phyloP scores from a whole-genome alignment of 2,329 filamentous ascomycete genomes.

The Aspergillus ibericus region DNA sequence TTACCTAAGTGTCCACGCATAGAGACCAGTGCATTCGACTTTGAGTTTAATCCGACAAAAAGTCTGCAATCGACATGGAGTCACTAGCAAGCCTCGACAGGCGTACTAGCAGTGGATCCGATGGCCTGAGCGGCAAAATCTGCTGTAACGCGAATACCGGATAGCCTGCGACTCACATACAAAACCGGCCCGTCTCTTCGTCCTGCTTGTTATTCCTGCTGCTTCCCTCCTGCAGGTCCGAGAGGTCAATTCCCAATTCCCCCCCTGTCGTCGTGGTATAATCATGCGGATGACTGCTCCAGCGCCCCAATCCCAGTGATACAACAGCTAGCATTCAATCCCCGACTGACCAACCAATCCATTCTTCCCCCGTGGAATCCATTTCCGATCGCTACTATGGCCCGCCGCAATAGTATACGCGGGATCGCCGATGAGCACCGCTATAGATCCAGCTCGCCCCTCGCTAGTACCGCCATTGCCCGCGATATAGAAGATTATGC shows the following conservation, averaged over 20 bases:
- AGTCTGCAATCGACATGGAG: neutral
- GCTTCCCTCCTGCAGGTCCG: neutral
- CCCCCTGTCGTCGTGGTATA: neutral
- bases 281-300: neutral
- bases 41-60: neutral
- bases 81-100: neutral
- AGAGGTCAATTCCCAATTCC: neutral
- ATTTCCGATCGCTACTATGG: slow-evolving; percentile 23
- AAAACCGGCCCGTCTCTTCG: neutral
- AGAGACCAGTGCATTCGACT: too few species aligned
- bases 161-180: neutral
- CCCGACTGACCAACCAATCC: too few species aligned
- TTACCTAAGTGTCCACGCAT: too few species aligned
- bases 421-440: slow-evolving; percentile 36
- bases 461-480: slow-evolving; percentile 65
- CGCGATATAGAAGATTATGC: slow-evolving; percentile 66
- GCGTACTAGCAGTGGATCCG: neutral
- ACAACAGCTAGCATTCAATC: neutral
- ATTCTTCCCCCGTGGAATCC: neutral
- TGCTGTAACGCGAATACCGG: neutral
- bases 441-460: slow-evolving; percentile 62
- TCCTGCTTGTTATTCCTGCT: neutral
- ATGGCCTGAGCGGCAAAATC: neutral
- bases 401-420: slow-evolving; percentile 28
- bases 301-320: neutral